A percentile compares a stretch with the other conserved stretches of the same genome.
Evolutionary conservation across 2,329 filamentous ascomycete genomes (phyloP).

Genomic region (Paraconiothyrium brasiliense): DNA sequence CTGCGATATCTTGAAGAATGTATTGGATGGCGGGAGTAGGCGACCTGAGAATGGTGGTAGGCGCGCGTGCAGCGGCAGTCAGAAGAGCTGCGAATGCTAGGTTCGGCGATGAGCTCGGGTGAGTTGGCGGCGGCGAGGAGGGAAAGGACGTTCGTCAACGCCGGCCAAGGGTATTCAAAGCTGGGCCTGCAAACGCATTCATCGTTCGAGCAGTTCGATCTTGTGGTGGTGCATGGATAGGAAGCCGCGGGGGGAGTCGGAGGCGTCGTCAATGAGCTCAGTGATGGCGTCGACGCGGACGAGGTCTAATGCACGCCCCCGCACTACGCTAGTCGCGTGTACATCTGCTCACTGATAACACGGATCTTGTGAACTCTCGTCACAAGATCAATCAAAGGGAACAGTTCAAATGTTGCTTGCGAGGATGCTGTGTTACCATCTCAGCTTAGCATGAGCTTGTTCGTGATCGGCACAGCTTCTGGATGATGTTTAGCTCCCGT

Average conservation of each 20-base stretch:
- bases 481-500: not conserved
- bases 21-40: not conserved
- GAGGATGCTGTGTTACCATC: not conserved
- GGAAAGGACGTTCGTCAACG: constrained; percentile 36
- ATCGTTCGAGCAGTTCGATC: constrained; percentile 32
- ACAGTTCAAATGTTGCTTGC: not conserved
- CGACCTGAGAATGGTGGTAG: not conserved
- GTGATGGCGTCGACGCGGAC: constrained; percentile 14
- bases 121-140: constrained; percentile 25
- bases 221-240: constrained; percentile 8
- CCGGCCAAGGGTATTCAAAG: constrained; percentile 31
- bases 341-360: constrained; percentile 9
- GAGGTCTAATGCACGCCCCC: constrained; percentile 13
- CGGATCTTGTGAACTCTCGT: not conserved
- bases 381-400: constrained; percentile 2
- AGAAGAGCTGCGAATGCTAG: constrained; percentile 14
- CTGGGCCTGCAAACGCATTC: constrained; percentile 37
- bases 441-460: not conserved
- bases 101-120: constrained; percentile 21
- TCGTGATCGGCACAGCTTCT: not conserved
- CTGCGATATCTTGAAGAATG: not conserved
- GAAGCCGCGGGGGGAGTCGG: constrained; percentile 19
- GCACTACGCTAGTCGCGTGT: constrained; percentile 16
- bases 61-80: constrained; percentile 16
- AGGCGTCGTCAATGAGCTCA: constrained; percentile 19